These are phyloP conservation scores for Boletus tomentosulus DNA, from an alignment of 768 basidiomycete species.

Conservation along the genomic window DNA sequence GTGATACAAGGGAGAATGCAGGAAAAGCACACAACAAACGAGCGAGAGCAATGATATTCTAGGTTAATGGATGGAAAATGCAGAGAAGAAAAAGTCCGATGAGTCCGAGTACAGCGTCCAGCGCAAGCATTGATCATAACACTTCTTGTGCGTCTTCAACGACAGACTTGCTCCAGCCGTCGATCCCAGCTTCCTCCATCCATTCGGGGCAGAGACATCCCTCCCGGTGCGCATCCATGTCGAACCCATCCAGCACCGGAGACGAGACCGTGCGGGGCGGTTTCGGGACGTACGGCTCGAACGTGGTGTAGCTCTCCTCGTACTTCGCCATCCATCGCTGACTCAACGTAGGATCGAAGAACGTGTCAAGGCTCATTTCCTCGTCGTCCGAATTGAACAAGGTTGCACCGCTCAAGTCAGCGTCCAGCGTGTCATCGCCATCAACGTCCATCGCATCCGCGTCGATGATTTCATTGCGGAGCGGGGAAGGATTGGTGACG, in stretches of 20 bases:
- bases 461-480: background rate
- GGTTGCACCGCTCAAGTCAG: background rate
- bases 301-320: constrained; percentile 8
- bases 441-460: background rate
- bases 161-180: constrained; percentile 11
- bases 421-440: background rate
- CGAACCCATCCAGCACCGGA: background rate
- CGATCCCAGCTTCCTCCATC: constrained; percentile 15
- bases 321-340: constrained; percentile 13
- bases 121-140: background rate
- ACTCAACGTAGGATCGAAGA: constrained; percentile 6
- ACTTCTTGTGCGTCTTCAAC: background rate
- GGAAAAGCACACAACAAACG: background rate
- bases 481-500: background rate
- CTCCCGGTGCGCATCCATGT: background rate
- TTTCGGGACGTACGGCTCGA: background rate
- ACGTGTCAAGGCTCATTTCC: constrained; percentile 2
- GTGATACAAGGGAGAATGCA: background rate
- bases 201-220: constrained; percentile 24
- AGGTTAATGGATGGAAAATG: background rate
- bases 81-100: background rate
- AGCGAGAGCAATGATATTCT: background rate
- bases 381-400: constrained; percentile 2
- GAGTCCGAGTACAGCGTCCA: background rate
- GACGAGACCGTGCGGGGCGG: background rate